Evolutionary conservation across 139 green algal genomes (phyloP), one percentile per base, ranked within the genome.

Genomic region (Penium margaritaceum): DNA sequence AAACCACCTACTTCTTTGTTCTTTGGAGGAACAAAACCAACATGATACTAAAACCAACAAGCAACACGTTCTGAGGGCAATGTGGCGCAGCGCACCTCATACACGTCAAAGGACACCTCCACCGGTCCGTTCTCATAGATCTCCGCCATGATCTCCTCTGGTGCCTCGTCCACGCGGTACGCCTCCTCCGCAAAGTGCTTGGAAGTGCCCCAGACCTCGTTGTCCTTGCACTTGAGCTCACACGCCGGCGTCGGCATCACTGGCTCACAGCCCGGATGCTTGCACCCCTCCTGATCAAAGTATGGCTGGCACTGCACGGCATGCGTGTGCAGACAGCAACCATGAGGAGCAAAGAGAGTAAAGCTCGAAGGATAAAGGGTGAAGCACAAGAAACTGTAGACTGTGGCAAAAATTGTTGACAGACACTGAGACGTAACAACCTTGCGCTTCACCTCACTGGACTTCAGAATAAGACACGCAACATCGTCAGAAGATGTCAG

Each of bases 101-200:
- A 82, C 12, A 81, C 75, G 39, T 53, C 27, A 63, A 81, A 81
- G 72, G 24, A 55, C 6, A 81, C 75, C 75, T 81, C 75, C 21
- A 81, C 66, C 3, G 75, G 75, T 12, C 75, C 75, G 33, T 81
- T 75, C 17, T 37, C 19, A 5, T 76, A 35, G 27, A 81, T 24
- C 70, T 81, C 75, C 33, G 70, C 38, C 75, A 63, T 58, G 21
- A 81, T 82, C 21, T 82, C 75, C 44, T 82, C 75, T 12, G 47
- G 36, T 15, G n/a, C 33, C 24, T 62, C 55, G 24, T 53, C 71
- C n/a, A 81, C 73, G 9, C 29, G n/a, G 60, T 81, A 81, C 15
- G 35, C 73, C 14, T 82, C 57, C 1, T 33, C 29, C 21, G 58
- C 73, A 39, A 77, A 81, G 53, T 72, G 47, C 71, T 81, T 82